phyloP scores from a whole-genome alignment of 495 filamentous ascomycete genomes.

The Platismatia glauca region DNA sequence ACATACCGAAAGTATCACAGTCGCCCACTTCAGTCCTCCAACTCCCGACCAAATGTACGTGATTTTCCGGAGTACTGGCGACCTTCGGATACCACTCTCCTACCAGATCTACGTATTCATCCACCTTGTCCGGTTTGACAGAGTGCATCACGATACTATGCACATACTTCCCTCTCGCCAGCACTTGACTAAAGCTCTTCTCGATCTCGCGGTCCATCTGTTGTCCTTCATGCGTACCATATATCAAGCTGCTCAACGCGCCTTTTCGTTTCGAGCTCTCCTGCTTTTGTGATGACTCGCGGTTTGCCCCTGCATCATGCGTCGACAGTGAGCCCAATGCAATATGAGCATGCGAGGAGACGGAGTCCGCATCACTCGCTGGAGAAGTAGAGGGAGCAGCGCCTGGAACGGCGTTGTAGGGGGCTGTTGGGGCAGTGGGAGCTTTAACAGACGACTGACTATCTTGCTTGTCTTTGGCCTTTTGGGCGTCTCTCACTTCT shows the following conservation, averaged over 20 bases:
- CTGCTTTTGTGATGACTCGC: constrained; percentile 30
- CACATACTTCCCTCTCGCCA: constrained; percentile 95
- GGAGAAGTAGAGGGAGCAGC: constrained; percentile 45
- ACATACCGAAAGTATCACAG: constrained; percentile 89
- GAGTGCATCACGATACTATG: constrained; percentile 96
- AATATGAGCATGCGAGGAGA: constrained; percentile 32
- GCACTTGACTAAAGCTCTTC: constrained; percentile 83
- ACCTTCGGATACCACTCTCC: constrained; percentile 86
- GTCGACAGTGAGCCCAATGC: constrained; percentile 61
- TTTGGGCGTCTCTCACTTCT: constrained; percentile 64
- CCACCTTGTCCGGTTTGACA: constrained; percentile 89
- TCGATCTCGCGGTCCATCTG: constrained; percentile 92
- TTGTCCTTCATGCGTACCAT: constrained; percentile 89
- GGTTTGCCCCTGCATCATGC: constrained; percentile 43
- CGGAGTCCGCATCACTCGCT: constrained; percentile 47
- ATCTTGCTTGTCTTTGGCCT: constrained; percentile 69
- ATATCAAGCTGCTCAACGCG: constrained; percentile 64
- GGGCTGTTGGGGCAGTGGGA: constrained; percentile 35
- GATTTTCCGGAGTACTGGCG: constrained; percentile 71
- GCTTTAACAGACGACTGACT: constrained; percentile 53
- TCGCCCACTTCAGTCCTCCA: constrained; percentile 98
- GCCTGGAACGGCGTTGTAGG: constrained; percentile 13
- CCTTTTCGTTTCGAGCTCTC: constrained; percentile 38
- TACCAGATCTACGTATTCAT: constrained; percentile 89
- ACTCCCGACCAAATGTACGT: constrained; percentile 92